Evolutionary conservation across 192 early-diverging fungal genomes (phyloP), one percentile per base, ranked within the genome.

Genomic region (Entomortierella beljakovae): DNA sequence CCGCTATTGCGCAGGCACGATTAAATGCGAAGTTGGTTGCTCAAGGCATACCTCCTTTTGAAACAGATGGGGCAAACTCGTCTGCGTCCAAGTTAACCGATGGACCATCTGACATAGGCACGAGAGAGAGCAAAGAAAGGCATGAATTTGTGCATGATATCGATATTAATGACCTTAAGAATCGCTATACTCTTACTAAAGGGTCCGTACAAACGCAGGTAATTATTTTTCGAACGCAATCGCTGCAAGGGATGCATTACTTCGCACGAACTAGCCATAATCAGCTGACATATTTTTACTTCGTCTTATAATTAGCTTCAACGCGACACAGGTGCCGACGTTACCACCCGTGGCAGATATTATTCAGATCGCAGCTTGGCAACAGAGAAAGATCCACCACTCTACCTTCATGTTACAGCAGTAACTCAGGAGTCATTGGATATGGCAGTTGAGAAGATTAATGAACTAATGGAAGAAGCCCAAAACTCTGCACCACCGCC

Each of bases 311-410:
- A 34, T 50, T 57, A 84, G 68, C 89, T 96, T 55, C 90, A 89
- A 63, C 88, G 93, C 29, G 92, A 92, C 31, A 93, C 94, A 22
- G 91, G 88, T 29, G 93, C 92, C 6, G 91, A 91, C 70, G 87
- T 96, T 22, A 91, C 90, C 3, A 95, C 94, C n/a, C 82, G 91
- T 40, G 95, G 95, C 72, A 90, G 91, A 57, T 93, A 93, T 80
- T 96, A 95, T 76, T 81, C 88, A 29, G 88, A 96, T 70, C 72
- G 87, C 7, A 86, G 71, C 40, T 48, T 92, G n/a, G 93, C 93
- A 13, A 94, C 92, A 16, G 89, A 89, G 15, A 88, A 84, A 8
- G 91, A 93, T 31, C 95, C 95, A 52, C 91, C 93, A 2, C 84
- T 97, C 26, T 92, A 92, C 61, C 83, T 97, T 6, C 92, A 94